Evolutionary conservation across 1,284 basidiomycete genomes (phyloP).

Genomic region (Tilletia horrida): DNA sequence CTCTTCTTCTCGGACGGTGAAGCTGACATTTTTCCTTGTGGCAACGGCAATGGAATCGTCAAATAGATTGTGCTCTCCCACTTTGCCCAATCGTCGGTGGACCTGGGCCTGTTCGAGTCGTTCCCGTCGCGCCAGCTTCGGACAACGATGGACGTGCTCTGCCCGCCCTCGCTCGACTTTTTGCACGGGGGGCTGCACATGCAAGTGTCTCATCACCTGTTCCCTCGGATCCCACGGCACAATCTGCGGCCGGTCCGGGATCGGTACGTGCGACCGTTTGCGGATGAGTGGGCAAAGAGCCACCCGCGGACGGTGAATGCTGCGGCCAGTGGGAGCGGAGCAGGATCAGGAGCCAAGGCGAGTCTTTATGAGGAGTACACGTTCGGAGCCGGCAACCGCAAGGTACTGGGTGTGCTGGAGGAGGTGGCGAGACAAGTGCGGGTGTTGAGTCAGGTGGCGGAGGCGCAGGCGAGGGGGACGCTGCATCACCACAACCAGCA

Average conservation of each 20-base stretch:
- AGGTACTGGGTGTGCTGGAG: conserved; percentile 72
- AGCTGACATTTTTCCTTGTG: background rate
- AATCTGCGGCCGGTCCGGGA: conserved; percentile 77
- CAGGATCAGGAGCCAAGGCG: background rate
- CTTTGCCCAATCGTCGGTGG: conserved; percentile 90
- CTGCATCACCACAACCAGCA: conserved; percentile 31
- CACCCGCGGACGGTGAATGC: background rate
- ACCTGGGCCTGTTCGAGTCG: conserved; percentile 83
- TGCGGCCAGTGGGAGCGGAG: background rate
- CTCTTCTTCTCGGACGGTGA: conserved; percentile 11
- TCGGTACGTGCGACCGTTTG: conserved; percentile 75
- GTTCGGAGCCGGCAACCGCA: conserved; percentile 76
- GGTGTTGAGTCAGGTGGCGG: conserved; percentile 65
- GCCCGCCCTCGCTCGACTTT: conserved; percentile 76
- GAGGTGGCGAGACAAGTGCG: conserved; percentile 77
- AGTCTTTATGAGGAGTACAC: conserved; percentile 80
- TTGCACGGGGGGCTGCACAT: conserved; percentile 89
- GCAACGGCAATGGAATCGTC: too few species aligned
- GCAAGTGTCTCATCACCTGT: conserved; percentile 95
- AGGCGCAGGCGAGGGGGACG: conserved; percentile 56
- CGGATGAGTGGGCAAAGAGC: conserved; percentile 54
- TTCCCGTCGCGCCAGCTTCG: conserved; percentile 90
- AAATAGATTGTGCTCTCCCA: conserved; percentile 95
- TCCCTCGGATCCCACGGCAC: conserved; percentile 90
- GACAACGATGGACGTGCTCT: conserved; percentile 92